Conservation (phyloP, 768 basidiomycete species). For the Antrodiella citrinella region DNA sequence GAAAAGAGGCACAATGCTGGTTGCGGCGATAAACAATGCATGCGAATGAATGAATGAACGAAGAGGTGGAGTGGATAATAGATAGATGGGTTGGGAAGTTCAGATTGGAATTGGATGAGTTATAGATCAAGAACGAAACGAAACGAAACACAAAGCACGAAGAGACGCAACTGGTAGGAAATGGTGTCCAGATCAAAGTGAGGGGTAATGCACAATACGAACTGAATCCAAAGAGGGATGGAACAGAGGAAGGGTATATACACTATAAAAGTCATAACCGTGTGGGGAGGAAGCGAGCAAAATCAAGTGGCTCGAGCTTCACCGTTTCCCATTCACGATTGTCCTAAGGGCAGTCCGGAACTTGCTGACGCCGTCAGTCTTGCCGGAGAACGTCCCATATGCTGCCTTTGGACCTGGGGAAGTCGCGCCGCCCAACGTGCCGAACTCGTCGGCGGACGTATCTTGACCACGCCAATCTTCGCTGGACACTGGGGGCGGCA, state of each 20-base stretch:
- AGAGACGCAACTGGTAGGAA: too few species aligned
- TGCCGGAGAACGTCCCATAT: slow-evolving; percentile 17
- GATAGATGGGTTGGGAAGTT: neutral
- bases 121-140: too few species aligned
- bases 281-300: too few species aligned
- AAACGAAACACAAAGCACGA: too few species aligned
- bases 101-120: neutral
- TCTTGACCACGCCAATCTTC: slow-evolving; percentile 44
- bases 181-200: too few species aligned
- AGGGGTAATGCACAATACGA: too few species aligned
- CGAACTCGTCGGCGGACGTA: slow-evolving; percentile 59
- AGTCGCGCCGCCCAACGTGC: slow-evolving; percentile 34
- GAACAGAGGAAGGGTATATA: too few species aligned
- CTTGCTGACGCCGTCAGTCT: slow-evolving; percentile 44
- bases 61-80: neutral
- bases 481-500: slow-evolving; percentile 71
- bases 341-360: slow-evolving; percentile 71
- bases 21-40: neutral
- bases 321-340: slow-evolving; percentile 54
- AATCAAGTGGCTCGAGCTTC: too few species aligned
- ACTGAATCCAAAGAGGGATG: too few species aligned
- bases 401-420: slow-evolving; percentile 14
- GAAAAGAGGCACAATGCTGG: slow-evolving; percentile 3
- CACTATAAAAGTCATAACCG: too few species aligned
- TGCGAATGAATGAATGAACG: neutral